Evolutionary conservation across 2,329 filamentous ascomycete genomes (phyloP), one percentile per base, ranked within the genome.

Genomic region (Aphanocladium album): DNA sequence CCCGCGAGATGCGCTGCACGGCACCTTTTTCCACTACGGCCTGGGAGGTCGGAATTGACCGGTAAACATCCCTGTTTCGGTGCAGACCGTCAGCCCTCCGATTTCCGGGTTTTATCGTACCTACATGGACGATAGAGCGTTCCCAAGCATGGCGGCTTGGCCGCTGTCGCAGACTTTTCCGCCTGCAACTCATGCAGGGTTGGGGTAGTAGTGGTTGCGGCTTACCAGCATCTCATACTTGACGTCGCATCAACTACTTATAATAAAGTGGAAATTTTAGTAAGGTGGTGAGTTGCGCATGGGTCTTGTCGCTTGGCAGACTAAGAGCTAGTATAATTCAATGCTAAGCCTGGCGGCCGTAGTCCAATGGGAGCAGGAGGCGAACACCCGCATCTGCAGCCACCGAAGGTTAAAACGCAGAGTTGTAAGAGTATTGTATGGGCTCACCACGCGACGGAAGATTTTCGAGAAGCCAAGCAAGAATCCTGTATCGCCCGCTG

Each of bases 221-320:
- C 57, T 60, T 54, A 60, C 50, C 53, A 60, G 30, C 30, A 58
- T n/a, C 9, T 51, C 12, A 19, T 39, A 30, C 23, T 49, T 50
- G 21, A 41, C 19, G 49, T 49, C 21, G 50, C 50, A 54, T 47
- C 30, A 35, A 30, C 21, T 39, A 16, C 41, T 45, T 60, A 60
- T 60, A 60, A 60, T 60, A 60, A 60, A 60, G 57, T 54, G 57
- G 57, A 54, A 39, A 49, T 50, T 49, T 60, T 60, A 60, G 57
- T 60, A 60, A 60, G 49, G 41, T 49, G 30, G 41, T 60, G 57
- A 60, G 39, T 54, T 54, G 50, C 12, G 16, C 39, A 54, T 54
- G 50, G 49, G 21, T 30, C 23, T 41, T 19, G 27, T 45, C 35
- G 12, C 57, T 60, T 60, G 57, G 57, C 57, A 49, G 50, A 60